A percentile compares a stretch with the other conserved stretches of the same genome.
Conservation (phyloP, 805 yeast genomes). For the Metschnikowia chrysomelidarum region DNA sequence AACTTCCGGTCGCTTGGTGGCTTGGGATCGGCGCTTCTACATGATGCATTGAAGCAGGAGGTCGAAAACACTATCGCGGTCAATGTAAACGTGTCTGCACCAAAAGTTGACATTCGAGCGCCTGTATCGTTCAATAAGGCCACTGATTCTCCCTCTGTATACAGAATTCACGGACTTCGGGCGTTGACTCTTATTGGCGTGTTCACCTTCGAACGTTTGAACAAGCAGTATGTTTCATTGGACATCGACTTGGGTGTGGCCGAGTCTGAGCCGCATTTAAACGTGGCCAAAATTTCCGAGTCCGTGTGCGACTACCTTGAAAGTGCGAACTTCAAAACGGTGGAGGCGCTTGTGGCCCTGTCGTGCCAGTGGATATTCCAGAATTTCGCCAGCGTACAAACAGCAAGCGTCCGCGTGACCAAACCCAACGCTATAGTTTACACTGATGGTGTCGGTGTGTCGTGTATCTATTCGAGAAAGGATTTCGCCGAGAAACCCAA, state of each 20-base stretch:
- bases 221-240: slow-evolving; percentile 64
- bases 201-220: slow-evolving; percentile 82
- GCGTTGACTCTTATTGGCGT: slow-evolving; percentile 86
- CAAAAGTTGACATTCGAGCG: slow-evolving; percentile 60
- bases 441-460: slow-evolving; percentile 90
- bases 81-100: slow-evolving; percentile 38
- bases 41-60: slow-evolving; percentile 40
- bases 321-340: slow-evolving; percentile 79
- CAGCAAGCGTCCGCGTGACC: slow-evolving; percentile 59
- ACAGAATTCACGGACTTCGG: slow-evolving; percentile 49
- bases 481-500: slow-evolving; percentile 30
- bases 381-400: slow-evolving; percentile 27
- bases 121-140: slow-evolving; percentile 13
- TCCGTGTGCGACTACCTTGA: slow-evolving; percentile 60
- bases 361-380: slow-evolving; percentile 60
- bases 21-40: slow-evolving; percentile 46
- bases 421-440: slow-evolving; percentile 88
- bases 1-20: slow-evolving; percentile 44
- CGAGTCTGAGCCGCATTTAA: slow-evolving; percentile 17
- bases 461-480: slow-evolving; percentile 48
- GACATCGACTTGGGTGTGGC: slow-evolving; percentile 49
- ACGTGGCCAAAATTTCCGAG: slow-evolving; percentile 27
- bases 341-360: slow-evolving; percentile 82
- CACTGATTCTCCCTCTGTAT: slow-evolving; percentile 19
- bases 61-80: slow-evolving; percentile 49